A percentile compares a stretch with the other conserved stretches of the same genome.
phyloP scores from a whole-genome alignment of 495 filamentous ascomycete species.

The Neurospora sp. region DNA sequence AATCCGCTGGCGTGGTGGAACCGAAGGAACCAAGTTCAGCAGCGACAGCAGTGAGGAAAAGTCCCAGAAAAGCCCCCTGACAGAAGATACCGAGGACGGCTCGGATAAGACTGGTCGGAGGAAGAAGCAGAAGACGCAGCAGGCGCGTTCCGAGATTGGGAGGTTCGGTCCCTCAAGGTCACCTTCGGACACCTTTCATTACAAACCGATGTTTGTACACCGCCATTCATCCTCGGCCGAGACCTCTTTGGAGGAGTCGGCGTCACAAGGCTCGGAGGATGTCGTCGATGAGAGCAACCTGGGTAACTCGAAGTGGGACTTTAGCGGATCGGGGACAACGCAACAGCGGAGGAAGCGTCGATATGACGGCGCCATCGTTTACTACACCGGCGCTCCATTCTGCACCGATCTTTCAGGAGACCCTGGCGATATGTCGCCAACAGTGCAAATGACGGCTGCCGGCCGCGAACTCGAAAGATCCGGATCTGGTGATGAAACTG shows the following conservation, averaged over 20 bases:
- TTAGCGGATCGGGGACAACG: slow-evolving; percentile 32
- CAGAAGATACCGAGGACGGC: slow-evolving; percentile 29
- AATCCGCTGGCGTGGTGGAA: slow-evolving; percentile 62
- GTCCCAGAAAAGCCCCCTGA: slow-evolving; percentile 27
- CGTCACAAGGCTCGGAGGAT: slow-evolving; percentile 14
- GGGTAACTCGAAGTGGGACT: slow-evolving; percentile 27
- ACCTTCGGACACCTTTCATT: slow-evolving; percentile 43
- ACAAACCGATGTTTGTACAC: slow-evolving; percentile 52
- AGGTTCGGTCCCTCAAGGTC: slow-evolving; percentile 27
- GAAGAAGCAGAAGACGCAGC: slow-evolving; percentile 30
- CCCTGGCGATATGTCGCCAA: slow-evolving; percentile 27
- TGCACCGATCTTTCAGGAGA: slow-evolving; percentile 70
- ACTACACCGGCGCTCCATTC: slow-evolving; percentile 64
- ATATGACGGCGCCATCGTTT: slow-evolving; percentile 65
- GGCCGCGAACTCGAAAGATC: slow-evolving; percentile 13
- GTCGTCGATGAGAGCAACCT: slow-evolving; percentile 28
- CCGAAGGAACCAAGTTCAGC: slow-evolving; percentile 46
- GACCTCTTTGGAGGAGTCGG: slow-evolving; percentile 31
- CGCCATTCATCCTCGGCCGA: slow-evolving; percentile 30
- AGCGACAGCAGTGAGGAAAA: slow-evolving; percentile 43
- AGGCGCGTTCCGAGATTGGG: slow-evolving; percentile 3
- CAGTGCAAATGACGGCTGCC: slow-evolving; percentile 29
- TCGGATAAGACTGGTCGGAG: slow-evolving; percentile 22
- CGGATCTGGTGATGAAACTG: background rate
- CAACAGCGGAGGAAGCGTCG: slow-evolving; percentile 30